Base-by-base conservation (phyloP, 805 yeast species). In the Lipomyces kockii region DNA sequence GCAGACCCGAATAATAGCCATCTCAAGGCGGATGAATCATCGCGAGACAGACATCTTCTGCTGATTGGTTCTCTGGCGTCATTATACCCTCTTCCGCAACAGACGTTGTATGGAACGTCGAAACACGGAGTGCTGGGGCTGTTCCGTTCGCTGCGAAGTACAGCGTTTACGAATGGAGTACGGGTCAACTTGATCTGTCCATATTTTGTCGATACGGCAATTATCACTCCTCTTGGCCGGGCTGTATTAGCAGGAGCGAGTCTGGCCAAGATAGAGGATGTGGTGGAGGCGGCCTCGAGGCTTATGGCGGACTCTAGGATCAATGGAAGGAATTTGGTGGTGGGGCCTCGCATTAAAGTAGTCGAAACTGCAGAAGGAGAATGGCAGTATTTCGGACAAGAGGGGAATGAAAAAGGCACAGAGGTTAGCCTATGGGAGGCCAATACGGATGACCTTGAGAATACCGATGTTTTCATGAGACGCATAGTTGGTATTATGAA, bases 131-230 rank as follows among this genome's bases (percentile, higher is more conserved):
- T 82, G 37, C 71, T 75, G n/a, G 75, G 75, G 39, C 72, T 81
- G 72, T 78, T 81, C 35, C 79, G 78, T 68, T 76, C 57, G n/a
- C 71, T 81, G 35, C 76, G 83, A 2, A 81, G 81, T 64, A 86
- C 84, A 67, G 83, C 85, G 84, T 76, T 84, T 2, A 32, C 35
- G 7, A n/a, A n/a, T 1, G 57, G 35, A 14, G 35, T 53, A 4
- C 57, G 77, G 64, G 84, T 83, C 63, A 84, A 84, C 70, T 80
- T 82, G n/a, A 78, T 84, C 61, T 84, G 83, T 39, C 86, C 87
- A 4, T 86, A 87, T 2, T 83, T 80, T 64, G 79, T 84, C 67
- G 73, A 73, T n/a, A 84, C 86, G 2, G 82, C 82, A 61, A 80
- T 83, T 84, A 83, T 83, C 37, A 66, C 69, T 9, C 74, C 72